phyloP scores from a whole-genome alignment of 257 asterid genomes.

The Capsicum chinense region DNA sequence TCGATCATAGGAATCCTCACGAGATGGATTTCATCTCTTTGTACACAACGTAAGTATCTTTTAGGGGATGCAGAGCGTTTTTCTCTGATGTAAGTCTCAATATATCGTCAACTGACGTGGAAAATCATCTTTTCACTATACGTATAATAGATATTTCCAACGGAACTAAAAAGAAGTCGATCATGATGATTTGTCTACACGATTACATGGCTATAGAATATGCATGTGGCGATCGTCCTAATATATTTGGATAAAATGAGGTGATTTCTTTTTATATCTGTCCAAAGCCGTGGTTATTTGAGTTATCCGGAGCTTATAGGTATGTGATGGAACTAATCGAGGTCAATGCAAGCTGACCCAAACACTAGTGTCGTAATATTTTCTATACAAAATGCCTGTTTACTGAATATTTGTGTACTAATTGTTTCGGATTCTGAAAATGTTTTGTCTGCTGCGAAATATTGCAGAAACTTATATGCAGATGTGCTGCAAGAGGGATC shows the following conservation, averaged over 20 bases:
- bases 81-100: no score
- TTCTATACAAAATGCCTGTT: background rate
- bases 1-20: no score
- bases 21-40: no score
- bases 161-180: background rate
- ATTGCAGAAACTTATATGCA: constrained; percentile 66
- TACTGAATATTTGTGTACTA: background rate
- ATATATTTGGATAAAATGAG: background rate
- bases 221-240: background rate
- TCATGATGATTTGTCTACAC: background rate
- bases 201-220: background rate
- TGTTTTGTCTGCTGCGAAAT: constrained; percentile 1
- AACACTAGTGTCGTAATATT: background rate
- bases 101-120: no score
- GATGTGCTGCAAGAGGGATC: constrained; percentile 82
- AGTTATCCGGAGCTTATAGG: background rate
- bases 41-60: no score
- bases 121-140: no score
- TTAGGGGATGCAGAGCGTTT: no score
- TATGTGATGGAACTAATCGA: background rate
- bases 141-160: background rate
- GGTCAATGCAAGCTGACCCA: background rate
- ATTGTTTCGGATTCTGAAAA: background rate
- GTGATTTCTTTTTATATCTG: no score
- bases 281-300: background rate